Evolutionary conservation across 2,329 filamentous ascomycete genomes (phyloP), one percentile per base, ranked within the genome.

Genomic region (Mycosphaerella sp.): DNA sequence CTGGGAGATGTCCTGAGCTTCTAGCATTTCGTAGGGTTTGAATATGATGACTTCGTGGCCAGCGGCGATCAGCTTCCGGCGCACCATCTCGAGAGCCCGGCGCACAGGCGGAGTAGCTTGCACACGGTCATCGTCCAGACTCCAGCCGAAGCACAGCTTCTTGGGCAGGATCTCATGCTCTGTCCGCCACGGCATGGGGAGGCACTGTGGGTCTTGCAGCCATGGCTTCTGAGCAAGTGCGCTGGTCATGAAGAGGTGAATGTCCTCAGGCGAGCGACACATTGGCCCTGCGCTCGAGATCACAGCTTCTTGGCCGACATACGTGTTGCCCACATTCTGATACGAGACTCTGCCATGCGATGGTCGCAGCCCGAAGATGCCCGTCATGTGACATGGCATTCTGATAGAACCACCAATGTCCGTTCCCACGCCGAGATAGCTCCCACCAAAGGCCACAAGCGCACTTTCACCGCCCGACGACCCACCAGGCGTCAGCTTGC

Each of bases 341-440:
- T 56, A 56, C 1, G 76, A 75, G 2, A 80, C 65, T 3, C 79
- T 68, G 16, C 70, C 69, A 57, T 66, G 72, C 50, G 61, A 73
- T 21, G 60, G 59, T 13, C 52, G 40, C 37, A 66, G 59, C 5
- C 65, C 64, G 28, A 58, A 66, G 17, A 66, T 60, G 7, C 64
- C 66, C 40, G 69, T 69, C 70, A 89, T 91, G 61, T 95, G 89
- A 52, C 95, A 86, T 68, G 86, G 91, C 66, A 96, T 93, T 62
- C 84, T 81, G 64, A 94, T 84, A 48, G 69, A 73, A 1, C 77
- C 77, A 1, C 74, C 77, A 41, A 85, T 75, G 65, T 85, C 82
- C 0, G 82, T 85, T 0, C 80, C 81, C 10, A 84, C 72, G 1
- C 83, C 83, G 1, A 85, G 61, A 46, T 79, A 71, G 32, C 72